These are phyloP conservation scores for Pachysandra terminalis DNA, from an alignment of 164 flowering plant genomes.

Conservation along the genomic window DNA sequence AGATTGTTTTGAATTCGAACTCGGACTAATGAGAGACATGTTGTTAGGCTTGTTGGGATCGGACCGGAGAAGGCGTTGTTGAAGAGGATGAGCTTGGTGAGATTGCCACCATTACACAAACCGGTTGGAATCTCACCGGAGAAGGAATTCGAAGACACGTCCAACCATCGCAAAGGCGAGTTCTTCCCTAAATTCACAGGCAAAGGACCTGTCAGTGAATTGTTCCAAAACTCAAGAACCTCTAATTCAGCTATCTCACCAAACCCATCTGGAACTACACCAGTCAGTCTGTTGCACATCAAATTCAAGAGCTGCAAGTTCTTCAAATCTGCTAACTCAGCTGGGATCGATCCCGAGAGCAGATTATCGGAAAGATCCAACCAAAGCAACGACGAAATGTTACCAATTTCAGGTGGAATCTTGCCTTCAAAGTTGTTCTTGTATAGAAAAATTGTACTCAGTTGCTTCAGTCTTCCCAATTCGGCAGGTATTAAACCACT, in stretches of 20 bases:
- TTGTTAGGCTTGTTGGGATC: constrained; percentile 52
- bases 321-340: constrained; percentile 47
- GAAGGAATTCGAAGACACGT: too few species aligned
- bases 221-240: constrained; percentile 93
- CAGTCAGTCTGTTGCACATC: constrained; percentile 73
- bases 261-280: constrained; percentile 54
- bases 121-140: too few species aligned
- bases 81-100: constrained; percentile 89
- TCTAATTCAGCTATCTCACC: constrained; percentile 42
- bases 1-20: constrained; percentile 77
- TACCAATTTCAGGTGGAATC: constrained; percentile 61
- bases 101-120: constrained; percentile 62
- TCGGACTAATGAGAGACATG: constrained; percentile 65
- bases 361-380: constrained; percentile 81
- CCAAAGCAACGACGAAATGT: constrained; percentile 39
- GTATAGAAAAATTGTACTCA: constrained; percentile 63
- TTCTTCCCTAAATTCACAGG: constrained; percentile 70
- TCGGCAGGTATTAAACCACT: constrained; percentile 68
- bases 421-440: constrained; percentile 62
- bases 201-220: constrained; percentile 70
- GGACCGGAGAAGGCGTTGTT: constrained; percentile 78
- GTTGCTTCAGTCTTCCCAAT: constrained; percentile 50
- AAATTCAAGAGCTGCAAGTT: constrained; percentile 69
- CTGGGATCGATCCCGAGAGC: constrained; percentile 69
- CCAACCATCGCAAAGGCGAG: constrained; percentile 64